Percentiles rank a stretch among this genome's conserved stretches.
These are phyloP conservation scores for Fusarium sp. DNA, from an alignment of 2,329 filamentous ascomycete species.

Conservation along the genomic window DNA sequence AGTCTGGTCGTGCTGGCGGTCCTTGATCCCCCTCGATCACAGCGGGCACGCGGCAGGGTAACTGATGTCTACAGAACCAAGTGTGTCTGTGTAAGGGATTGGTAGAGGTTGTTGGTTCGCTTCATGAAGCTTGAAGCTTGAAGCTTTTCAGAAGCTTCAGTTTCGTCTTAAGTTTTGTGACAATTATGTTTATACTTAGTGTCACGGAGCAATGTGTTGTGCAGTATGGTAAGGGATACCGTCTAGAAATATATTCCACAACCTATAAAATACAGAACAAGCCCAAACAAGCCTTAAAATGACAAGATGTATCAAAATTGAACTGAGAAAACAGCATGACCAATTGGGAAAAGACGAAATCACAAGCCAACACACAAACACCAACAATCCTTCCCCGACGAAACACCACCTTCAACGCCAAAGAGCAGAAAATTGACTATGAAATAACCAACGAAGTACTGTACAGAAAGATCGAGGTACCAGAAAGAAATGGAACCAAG, in stretches of 20 bases:
- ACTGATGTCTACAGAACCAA: not conserved
- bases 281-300: not conserved
- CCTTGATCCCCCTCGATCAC: not conserved
- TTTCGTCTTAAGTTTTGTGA: not conserved
- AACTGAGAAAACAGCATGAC: not conserved
- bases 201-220: not conserved
- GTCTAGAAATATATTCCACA: not conserved
- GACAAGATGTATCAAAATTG: not conserved
- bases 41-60: not conserved
- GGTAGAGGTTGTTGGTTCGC: no score
- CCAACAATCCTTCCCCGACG: not conserved
- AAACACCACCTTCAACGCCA: not conserved
- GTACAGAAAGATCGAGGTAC: not conserved
- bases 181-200: not conserved
- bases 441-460: not conserved
- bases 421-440: not conserved
- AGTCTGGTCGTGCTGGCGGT: not conserved
- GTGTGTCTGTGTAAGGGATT: not conserved
- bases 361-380: not conserved
- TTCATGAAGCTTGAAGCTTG: not conserved
- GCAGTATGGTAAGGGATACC: not conserved
- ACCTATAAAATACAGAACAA: not conserved
- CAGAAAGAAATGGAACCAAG: not conserved
- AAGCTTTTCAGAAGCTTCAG: not conserved
- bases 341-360: not conserved